Percentiles rank a stretch among this genome's conserved stretches.
These are phyloP conservation scores for Pyracantha coccinea DNA, from an alignment of 331 rosid species.

Conservation along the genomic window DNA sequence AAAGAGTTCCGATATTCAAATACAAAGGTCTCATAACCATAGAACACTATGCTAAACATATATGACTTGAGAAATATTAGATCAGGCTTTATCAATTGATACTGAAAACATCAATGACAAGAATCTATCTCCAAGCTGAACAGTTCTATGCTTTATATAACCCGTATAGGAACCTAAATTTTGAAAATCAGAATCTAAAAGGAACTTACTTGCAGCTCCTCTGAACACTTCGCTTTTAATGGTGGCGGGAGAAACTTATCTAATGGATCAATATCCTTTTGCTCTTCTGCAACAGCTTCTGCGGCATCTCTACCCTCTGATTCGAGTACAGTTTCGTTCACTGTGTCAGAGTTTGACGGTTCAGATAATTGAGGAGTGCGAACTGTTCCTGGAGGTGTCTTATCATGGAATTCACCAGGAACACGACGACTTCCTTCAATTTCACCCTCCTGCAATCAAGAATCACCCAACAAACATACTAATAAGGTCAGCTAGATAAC, in stretches of 20 bases:
- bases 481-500: background rate
- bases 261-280: constrained; percentile 39
- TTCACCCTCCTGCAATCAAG: constrained; percentile 66
- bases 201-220: constrained; percentile 70
- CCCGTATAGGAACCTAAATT: background rate
- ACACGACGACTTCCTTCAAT: constrained; percentile 42
- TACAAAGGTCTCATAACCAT: background rate
- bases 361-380: constrained; percentile 40
- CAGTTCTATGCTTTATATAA: background rate
- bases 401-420: constrained; percentile 56
- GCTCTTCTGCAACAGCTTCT: constrained; percentile 42
- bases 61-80: background rate
- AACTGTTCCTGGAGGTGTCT: constrained; percentile 34
- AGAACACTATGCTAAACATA: background rate
- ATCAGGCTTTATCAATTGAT: background rate
- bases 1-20: background rate
- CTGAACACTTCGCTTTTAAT: constrained; percentile 64
- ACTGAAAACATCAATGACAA: background rate
- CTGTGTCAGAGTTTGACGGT: constrained; percentile 38
- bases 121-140: background rate
- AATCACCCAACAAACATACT: background rate
- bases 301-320: constrained; percentile 38
- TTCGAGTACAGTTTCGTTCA: constrained; percentile 32
- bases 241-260: constrained; percentile 76
- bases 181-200: background rate